Evolutionary conservation across 352 stramenopile genomes (phyloP).

Genomic region (Phytopythium montanum): DNA sequence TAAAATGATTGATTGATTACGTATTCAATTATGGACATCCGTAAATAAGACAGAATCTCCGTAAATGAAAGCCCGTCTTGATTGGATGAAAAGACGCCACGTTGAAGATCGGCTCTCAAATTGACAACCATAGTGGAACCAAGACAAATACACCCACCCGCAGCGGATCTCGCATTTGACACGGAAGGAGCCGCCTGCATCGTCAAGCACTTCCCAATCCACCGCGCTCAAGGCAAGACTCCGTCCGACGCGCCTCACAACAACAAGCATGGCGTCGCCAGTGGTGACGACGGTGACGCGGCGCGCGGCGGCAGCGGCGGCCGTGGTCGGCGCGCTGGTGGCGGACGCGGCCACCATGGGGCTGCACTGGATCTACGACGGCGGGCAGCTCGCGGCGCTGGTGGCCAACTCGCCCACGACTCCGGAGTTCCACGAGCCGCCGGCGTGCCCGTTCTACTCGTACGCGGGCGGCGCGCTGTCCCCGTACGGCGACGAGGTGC

Average conservation of each 20-base stretch:
- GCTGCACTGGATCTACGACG: slow-evolving; percentile 78
- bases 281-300: neutral
- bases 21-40: too few species aligned
- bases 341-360: slow-evolving; percentile 65
- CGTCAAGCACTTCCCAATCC: too few species aligned
- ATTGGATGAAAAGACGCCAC: too few species aligned
- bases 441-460: slow-evolving; percentile 59
- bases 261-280: neutral
- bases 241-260: neutral
- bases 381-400: slow-evolving; percentile 36
- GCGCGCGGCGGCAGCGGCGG: slow-evolving; percentile 30
- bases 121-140: too few species aligned
- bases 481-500: slow-evolving; percentile 62
- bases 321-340: slow-evolving; percentile 51
- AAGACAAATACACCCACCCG: too few species aligned
- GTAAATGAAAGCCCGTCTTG: too few species aligned
- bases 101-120: too few species aligned
- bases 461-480: slow-evolving; percentile 50
- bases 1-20: too few species aligned
- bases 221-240: too few species aligned
- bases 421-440: slow-evolving; percentile 56
- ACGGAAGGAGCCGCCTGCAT: too few species aligned
- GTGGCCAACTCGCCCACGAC: slow-evolving; percentile 13
- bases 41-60: too few species aligned
- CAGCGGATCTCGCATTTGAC: too few species aligned